Percentiles rank a stretch among this genome's conserved stretches.
Evolutionary conservation across 495 filamentous ascomycete genomes (phyloP).

Genomic region (Penicillium antarcticum): DNA sequence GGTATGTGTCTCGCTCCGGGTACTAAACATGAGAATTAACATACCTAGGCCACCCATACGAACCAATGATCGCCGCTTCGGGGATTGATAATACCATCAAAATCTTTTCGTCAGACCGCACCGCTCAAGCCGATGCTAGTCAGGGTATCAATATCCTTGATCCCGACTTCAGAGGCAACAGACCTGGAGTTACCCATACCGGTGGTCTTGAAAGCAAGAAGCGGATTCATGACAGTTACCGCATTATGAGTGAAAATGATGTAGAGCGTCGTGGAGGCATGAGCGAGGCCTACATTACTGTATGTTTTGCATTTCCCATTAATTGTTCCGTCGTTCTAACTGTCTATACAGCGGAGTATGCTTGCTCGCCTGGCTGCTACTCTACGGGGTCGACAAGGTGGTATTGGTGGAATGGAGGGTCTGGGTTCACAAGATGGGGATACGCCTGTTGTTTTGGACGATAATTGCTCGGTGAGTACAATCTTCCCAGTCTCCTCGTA

Average conservation of each 20-base stretch:
- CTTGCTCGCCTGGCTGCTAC: slow-evolving; percentile 53
- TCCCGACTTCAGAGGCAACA: slow-evolving; percentile 37
- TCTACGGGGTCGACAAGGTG: slow-evolving; percentile 36
- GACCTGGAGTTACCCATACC: slow-evolving; percentile 16
- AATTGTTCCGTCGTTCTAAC: slow-evolving; percentile 2
- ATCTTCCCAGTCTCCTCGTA: neutral
- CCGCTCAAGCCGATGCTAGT: slow-evolving; percentile 55
- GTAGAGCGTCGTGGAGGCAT: slow-evolving; percentile 58
- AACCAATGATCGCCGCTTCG: slow-evolving; percentile 65
- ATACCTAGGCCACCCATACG: slow-evolving; percentile 60
- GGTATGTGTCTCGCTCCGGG: slow-evolving; percentile 30
- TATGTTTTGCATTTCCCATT: slow-evolving; percentile 30
- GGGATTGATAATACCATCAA: slow-evolving; percentile 77
- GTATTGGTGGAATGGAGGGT: slow-evolving; percentile 10
- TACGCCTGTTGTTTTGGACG: slow-evolving; percentile 33
- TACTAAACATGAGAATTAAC: neutral
- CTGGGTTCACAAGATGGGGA: neutral
- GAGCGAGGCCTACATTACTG: slow-evolving; percentile 61
- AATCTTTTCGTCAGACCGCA: slow-evolving; percentile 65
- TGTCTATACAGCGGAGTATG: slow-evolving; percentile 53
- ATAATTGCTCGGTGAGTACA: slow-evolving; percentile 41
- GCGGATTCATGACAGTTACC: slow-evolving; percentile 58
- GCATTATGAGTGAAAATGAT: slow-evolving; percentile 65
- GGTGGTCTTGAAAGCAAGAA: slow-evolving; percentile 55
- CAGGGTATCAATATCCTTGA: slow-evolving; percentile 53